Conservation (phyloP, 2,329 filamentous ascomycete species). For the Decorospora gaudefroyi region DNA sequence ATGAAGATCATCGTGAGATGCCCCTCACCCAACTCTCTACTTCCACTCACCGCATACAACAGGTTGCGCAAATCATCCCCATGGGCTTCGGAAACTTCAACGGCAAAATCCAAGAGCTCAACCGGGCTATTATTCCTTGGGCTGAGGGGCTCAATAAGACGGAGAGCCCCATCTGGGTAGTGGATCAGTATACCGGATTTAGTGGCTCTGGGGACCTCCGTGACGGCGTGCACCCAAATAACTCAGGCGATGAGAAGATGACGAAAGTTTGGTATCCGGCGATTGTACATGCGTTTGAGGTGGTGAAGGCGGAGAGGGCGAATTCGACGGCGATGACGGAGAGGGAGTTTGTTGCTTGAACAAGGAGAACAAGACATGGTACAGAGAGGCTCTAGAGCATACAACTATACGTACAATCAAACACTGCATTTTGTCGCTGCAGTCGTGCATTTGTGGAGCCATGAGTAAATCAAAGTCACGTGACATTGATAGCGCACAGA, state of each 20-base stretch:
- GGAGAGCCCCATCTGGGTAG: constrained; percentile 50
- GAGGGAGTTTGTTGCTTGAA: constrained; percentile 5
- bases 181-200: constrained; percentile 52
- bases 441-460: too few relatives aligned
- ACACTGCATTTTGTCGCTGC: too few relatives aligned
- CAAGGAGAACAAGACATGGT: too few relatives aligned
- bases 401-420: too few relatives aligned
- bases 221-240: constrained; percentile 51
- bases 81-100: constrained; percentile 41
- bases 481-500: constrained; percentile 12
- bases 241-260: constrained; percentile 52
- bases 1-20: constrained; percentile 52
- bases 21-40: not conserved
- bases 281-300: constrained; percentile 31
- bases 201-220: constrained; percentile 40
- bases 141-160: constrained; percentile 48
- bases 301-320: constrained; percentile 24
- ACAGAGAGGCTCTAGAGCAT: too few relatives aligned
- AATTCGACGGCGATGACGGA: not conserved
- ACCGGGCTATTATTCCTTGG: constrained; percentile 49
- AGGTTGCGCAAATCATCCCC: constrained; percentile 53
- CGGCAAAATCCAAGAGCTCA: constrained; percentile 47
- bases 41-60: not conserved
- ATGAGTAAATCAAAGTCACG: constrained; percentile 3
- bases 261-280: constrained; percentile 40